A percentile compares a stretch with the other conserved stretches of the same genome.
Evolutionary conservation across 139 green algal genomes (phyloP).

Genomic region (Chlorella sp.): DNA sequence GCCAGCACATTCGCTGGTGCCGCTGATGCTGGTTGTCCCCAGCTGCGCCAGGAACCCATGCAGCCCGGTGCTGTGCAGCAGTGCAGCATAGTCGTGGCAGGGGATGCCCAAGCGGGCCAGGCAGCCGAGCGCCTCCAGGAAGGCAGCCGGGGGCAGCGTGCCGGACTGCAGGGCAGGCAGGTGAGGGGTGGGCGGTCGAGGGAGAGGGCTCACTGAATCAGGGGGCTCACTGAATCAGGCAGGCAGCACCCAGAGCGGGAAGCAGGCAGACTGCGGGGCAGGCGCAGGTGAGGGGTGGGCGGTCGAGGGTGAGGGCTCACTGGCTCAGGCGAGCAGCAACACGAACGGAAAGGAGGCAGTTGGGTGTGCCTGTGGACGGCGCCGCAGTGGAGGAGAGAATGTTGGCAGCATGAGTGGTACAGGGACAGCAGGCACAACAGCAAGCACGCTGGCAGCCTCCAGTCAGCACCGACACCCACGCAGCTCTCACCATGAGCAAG

Average conservation of each 20-base stretch:
- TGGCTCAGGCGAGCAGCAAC: too few species aligned
- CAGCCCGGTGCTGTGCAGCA: conserved; percentile 72
- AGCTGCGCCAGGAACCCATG: conserved; percentile 69
- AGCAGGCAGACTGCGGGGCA: not conserved
- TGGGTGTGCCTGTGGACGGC: not conserved
- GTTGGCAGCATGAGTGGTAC: not conserved
- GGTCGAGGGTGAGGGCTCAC: too few species aligned
- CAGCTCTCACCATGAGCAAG: conserved; percentile 60
- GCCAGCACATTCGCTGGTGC: conserved; percentile 26
- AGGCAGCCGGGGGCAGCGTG: conserved; percentile 59
- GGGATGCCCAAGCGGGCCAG: conserved; percentile 82
- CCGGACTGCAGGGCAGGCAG: not conserved
- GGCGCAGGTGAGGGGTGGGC: not conserved
- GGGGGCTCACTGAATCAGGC: too few species aligned
- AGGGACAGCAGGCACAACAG: too few species aligned
- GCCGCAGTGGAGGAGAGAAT: not conserved
- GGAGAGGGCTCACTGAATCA: too few species aligned
- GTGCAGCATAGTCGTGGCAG: conserved; percentile 69
- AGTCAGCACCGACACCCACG: not conserved
- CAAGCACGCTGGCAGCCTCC: not conserved
- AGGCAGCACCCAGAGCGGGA: not conserved
- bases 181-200: not conserved
- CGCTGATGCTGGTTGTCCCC: conserved; percentile 48
- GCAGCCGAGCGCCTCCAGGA: conserved; percentile 81
- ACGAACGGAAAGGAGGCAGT: not conserved